phyloP scores from a whole-genome alignment of 805 yeast species.

The Ogataea corticis region DNA sequence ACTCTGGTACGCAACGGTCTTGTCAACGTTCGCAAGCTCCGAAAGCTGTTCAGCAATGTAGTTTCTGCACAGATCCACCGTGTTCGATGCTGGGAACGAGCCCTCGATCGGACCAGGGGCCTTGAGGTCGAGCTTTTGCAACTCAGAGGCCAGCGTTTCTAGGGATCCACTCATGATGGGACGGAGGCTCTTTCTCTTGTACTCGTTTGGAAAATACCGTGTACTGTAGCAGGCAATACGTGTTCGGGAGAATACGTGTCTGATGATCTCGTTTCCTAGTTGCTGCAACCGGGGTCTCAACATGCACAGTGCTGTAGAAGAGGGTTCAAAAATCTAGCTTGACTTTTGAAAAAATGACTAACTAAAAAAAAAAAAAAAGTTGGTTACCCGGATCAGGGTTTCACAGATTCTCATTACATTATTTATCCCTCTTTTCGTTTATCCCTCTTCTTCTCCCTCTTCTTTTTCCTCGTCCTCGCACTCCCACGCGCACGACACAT shows the following conservation, averaged over 20 bases:
- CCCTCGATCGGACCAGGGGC: constrained; percentile 50
- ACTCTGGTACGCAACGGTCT: constrained; percentile 71
- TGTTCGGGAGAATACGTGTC: not conserved
- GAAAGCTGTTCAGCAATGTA: constrained; percentile 81
- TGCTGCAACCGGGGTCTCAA: constrained; percentile 4
- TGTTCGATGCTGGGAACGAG: constrained; percentile 75
- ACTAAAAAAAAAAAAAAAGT: too few species aligned
- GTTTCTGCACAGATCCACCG: constrained; percentile 86
- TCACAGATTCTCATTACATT: not conserved
- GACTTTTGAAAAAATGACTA: too few species aligned
- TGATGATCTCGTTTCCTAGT: constrained; percentile 1
- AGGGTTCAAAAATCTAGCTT: not conserved
- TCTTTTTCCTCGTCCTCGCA: constrained; percentile 51
- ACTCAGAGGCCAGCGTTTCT: constrained; percentile 26
- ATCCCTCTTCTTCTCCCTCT: constrained; percentile 30
- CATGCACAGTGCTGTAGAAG: not conserved
- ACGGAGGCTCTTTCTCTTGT: constrained; percentile 3
- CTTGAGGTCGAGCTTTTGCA: constrained; percentile 28
- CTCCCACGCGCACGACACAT: constrained; percentile 77
- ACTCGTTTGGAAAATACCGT: constrained; percentile 14
- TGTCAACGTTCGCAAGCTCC: constrained; percentile 70
- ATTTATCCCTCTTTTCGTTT: not conserved
- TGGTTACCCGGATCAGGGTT: not conserved
- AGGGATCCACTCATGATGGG: constrained; percentile 28
- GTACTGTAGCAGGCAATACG: not conserved